Evolutionary conservation across 331 rosid species (phyloP).

Genomic region (Quercus tomentella): DNA sequence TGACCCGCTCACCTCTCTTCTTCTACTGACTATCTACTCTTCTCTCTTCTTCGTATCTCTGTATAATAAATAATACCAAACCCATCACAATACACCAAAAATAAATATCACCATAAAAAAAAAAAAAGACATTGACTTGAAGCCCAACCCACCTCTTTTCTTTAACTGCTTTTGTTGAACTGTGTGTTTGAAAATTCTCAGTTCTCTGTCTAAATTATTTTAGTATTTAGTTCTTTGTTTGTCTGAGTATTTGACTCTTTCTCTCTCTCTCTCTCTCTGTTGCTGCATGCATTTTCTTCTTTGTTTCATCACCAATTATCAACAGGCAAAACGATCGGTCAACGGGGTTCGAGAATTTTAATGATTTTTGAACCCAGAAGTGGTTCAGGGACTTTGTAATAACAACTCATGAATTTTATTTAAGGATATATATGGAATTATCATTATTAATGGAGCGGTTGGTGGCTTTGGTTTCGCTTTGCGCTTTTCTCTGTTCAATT

Average conservation of each 20-base stretch:
- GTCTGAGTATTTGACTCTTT: background rate
- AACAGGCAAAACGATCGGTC: slow-evolving; percentile 17
- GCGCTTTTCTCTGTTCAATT: slow-evolving; percentile 40
- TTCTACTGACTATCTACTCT: too few relatives aligned
- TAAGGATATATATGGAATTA: background rate
- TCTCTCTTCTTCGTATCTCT: too few relatives aligned
- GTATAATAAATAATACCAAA: too few relatives aligned
- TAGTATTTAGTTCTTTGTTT: background rate
- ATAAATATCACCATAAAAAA: too few relatives aligned
- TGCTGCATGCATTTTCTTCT: background rate
- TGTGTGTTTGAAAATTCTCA: slow-evolving; percentile 2
- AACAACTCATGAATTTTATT: background rate
- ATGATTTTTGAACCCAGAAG: slow-evolving; percentile 18
- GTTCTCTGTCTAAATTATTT: background rate
- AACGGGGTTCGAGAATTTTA: slow-evolving; percentile 27
- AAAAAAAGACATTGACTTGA: too few relatives aligned
- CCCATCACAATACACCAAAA: too few relatives aligned
- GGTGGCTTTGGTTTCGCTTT: slow-evolving; percentile 19
- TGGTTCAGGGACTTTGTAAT: background rate
- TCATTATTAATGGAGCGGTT: slow-evolving; percentile 31
- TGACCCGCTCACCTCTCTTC: too few relatives aligned
- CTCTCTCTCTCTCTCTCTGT: background rate
- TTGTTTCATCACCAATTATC: too few relatives aligned
- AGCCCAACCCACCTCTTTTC: background rate
- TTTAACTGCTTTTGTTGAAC: background rate